Evolutionary conservation across 345 rosid species (phyloP), one percentile per base, ranked within the genome.

Genomic region (Corchorus olitorius): DNA sequence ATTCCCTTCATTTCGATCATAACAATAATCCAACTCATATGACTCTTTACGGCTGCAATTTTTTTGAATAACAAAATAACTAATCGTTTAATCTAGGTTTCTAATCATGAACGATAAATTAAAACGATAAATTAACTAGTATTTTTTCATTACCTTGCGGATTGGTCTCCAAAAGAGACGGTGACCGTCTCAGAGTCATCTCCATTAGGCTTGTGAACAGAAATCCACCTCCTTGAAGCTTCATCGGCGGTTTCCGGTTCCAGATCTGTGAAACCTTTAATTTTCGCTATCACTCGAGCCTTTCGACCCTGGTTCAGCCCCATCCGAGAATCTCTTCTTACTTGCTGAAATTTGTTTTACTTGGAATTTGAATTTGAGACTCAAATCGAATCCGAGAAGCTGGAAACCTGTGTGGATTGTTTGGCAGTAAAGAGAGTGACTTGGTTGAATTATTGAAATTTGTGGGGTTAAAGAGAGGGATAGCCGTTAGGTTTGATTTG

Each of bases 271-370:
- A 74, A 79, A 3, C 86, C 79, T 73, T 83, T 81, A 77, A 93
- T 80, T 81, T 88, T 93, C 39, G 94, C 97, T 15, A 90, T 81
- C 60, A 92, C 89, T 12, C 97, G 89, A 14, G 85, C 79, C 72
- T 81, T 82, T 41, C 62, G 68, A 35, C 72, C 55, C 33, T 3
- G 58, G 0, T 70, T 74, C 46, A 68, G 33, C 59, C 45, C 72
- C 76, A 60, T 77, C 4, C 6, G 2, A 43, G 56, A 41, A 19
- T 6, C 19, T 15, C 16, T 19, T 20, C 62, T 58, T n/a, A 46
- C 37, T 72, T 16, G 35, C 50, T 35, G 11, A 17, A 56, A 35
- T n/a, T 52, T 17, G 2, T n/a, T 45, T 14, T 7, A 20, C n/a
- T 48, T 9, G n/a, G 37, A 48, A 14, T 68, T 33, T n/a, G 55